A percentile compares a stretch with the other conserved stretches of the same genome.
These are phyloP conservation scores for Neurospora sp. DNA, from an alignment of 495 filamentous ascomycete species.

Conservation along the genomic window DNA sequence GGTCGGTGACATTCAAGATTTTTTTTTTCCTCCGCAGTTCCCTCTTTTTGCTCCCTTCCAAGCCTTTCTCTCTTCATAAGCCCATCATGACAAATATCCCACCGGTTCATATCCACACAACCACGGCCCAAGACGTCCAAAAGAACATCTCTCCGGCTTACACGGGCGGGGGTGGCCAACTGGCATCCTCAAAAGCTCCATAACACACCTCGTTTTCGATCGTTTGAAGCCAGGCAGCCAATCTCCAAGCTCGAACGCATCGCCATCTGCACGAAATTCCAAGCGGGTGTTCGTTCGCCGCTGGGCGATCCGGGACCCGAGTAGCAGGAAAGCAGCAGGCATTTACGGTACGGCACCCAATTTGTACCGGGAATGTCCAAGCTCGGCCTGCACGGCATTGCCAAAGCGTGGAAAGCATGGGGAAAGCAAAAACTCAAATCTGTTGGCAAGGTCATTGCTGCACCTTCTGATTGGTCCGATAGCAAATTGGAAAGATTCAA, in stretches of 20 bases:
- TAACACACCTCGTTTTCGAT: background rate
- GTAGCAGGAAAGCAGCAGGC: background rate
- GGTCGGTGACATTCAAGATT: background rate
- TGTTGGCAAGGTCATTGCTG: background rate
- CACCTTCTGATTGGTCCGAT: background rate
- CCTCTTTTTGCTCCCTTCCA: background rate
- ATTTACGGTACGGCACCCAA: background rate
- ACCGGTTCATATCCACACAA: background rate
- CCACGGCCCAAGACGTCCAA: background rate
- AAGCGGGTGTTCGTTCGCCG: background rate
- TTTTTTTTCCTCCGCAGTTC: background rate
- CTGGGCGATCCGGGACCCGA: background rate
- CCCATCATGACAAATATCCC: background rate
- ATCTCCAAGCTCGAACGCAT: constrained; percentile 2
- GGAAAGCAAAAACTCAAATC: background rate
- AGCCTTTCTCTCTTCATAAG: background rate
- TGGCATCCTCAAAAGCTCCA: background rate
- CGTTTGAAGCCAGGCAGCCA: background rate
- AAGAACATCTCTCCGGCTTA: background rate
- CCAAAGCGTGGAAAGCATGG: background rate
- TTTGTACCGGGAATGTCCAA: background rate
- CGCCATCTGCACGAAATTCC: background rate
- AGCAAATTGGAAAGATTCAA: background rate
- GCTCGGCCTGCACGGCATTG: background rate
- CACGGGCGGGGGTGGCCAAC: constrained; percentile 9